These are phyloP conservation scores for Sanchytrium tribonematis DNA, from an alignment of 371 early-diverging fungal genomes.

Conservation along the genomic window DNA sequence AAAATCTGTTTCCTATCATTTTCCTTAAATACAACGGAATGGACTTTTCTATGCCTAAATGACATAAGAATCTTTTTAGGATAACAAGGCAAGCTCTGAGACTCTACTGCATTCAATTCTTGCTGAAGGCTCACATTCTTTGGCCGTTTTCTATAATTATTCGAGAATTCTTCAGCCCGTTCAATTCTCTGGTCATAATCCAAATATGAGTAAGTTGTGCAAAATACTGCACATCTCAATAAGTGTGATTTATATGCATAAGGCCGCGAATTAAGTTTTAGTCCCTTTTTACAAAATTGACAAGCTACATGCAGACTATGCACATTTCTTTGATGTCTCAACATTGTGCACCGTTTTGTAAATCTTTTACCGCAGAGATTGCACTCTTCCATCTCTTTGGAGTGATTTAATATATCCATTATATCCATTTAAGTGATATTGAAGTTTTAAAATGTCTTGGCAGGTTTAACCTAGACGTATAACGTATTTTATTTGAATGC, in stretches of 20 bases:
- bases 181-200: neutral
- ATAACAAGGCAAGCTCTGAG: neutral
- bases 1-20: no score
- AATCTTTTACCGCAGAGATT: neutral
- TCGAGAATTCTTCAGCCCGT: neutral
- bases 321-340: neutral
- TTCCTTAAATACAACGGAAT: no score
- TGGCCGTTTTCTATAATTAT: neutral
- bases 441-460: no score
- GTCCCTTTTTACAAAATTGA: neutral
- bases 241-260: neutral
- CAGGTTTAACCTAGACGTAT: no score
- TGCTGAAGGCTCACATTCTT: neutral
- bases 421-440: neutral
- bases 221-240: neutral
- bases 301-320: neutral
- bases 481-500: no score
- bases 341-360: neutral
- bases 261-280: neutral
- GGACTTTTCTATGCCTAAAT: neutral
- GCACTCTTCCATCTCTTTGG: neutral
- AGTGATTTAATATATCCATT: neutral
- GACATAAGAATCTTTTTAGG: neutral
- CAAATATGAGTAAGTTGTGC: neutral
- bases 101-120: neutral